These are phyloP conservation scores for Persicaria tinctoria DNA, from an alignment of 148 eudicot species.

Conservation along the genomic window DNA sequence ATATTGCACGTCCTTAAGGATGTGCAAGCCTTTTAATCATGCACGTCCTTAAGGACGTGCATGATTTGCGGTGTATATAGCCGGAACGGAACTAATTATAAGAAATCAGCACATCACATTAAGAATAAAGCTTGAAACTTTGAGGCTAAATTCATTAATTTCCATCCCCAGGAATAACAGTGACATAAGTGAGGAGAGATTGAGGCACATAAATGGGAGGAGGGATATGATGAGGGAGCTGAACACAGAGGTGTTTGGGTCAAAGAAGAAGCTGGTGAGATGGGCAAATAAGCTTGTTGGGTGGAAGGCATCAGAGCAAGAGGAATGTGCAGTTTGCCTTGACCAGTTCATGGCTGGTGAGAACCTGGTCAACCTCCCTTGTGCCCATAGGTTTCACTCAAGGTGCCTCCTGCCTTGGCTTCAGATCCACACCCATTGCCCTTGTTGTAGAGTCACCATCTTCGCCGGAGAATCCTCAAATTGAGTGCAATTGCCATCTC, in stretches of 20 bases:
- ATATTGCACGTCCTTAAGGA: too few species aligned
- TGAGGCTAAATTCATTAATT: background rate
- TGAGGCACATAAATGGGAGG: conserved; percentile 17
- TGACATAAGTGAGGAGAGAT: conserved; percentile 21
- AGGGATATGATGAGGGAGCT: conserved; percentile 16
- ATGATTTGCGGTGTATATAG: too few species aligned
- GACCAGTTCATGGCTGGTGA: conserved; percentile 48
- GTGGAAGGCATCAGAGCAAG: conserved; percentile 56
- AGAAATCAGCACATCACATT: too few species aligned
- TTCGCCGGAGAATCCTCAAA: conserved; percentile 3
- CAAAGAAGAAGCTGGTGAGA: conserved; percentile 26
- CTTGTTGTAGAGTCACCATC: conserved; percentile 59
- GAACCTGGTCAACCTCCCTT: conserved; percentile 39
- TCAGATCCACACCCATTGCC: conserved; percentile 54
- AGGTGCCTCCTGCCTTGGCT: conserved; percentile 75
- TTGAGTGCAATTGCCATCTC: background rate
- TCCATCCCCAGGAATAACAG: conserved; percentile 21
- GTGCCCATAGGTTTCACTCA: conserved; percentile 72
- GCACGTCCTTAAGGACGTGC: too few species aligned
- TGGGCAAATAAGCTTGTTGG: conserved; percentile 33
- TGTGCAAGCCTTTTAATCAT: too few species aligned
- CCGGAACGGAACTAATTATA: too few species aligned
- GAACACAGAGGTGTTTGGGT: conserved; percentile 33
- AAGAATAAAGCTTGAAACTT: background rate
- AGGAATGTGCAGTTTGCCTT: conserved; percentile 73